phyloP scores from a whole-genome alignment of 1,284 basidiomycete species.

The Lentinula novae-zelandiae region DNA sequence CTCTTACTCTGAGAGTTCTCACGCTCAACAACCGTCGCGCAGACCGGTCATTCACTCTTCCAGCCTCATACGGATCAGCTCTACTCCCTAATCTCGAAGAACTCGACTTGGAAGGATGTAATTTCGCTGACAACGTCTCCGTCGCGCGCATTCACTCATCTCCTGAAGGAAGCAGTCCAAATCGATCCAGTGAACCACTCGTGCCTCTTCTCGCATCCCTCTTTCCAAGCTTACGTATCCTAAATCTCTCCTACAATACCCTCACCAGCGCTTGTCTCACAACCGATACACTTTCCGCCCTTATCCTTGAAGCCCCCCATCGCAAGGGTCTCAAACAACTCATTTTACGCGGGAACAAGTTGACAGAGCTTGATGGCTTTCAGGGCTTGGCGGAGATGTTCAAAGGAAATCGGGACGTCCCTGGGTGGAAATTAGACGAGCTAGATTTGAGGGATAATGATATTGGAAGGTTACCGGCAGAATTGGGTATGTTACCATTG shows the following conservation, averaged over 20 bases:
- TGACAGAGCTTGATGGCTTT: slow-evolving; percentile 60
- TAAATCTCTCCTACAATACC: slow-evolving; percentile 73
- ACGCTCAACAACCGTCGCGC: slow-evolving; percentile 60
- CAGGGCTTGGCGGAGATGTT: slow-evolving; percentile 55
- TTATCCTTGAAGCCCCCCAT: slow-evolving; percentile 45
- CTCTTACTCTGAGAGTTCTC: slow-evolving; percentile 56
- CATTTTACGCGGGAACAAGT: slow-evolving; percentile 61
- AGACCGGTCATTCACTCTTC: slow-evolving; percentile 60
- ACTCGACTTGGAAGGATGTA: slow-evolving; percentile 67
- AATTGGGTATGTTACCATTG: slow-evolving; percentile 68
- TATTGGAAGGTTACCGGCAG: slow-evolving; percentile 60
- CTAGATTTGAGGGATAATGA: slow-evolving; percentile 78
- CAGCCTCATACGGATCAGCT: slow-evolving; percentile 29
- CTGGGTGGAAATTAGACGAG: slow-evolving; percentile 73
- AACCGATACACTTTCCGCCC: slow-evolving; percentile 36
- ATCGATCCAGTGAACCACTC: slow-evolving; percentile 32
- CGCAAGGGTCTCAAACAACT: slow-evolving; percentile 59
- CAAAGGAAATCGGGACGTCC: slow-evolving; percentile 56
- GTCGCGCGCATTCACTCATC: slow-evolving; percentile 32
- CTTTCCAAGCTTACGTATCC: slow-evolving; percentile 63
- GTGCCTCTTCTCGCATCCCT: slow-evolving; percentile 53
- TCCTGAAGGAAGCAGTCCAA: slow-evolving; percentile 12
- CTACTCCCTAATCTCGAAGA: slow-evolving; percentile 67
- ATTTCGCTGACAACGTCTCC: slow-evolving; percentile 51
- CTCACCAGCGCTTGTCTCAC: slow-evolving; percentile 52